Conservation (phyloP, 164 flowering plant genomes). For the Platanus orientalis region DNA sequence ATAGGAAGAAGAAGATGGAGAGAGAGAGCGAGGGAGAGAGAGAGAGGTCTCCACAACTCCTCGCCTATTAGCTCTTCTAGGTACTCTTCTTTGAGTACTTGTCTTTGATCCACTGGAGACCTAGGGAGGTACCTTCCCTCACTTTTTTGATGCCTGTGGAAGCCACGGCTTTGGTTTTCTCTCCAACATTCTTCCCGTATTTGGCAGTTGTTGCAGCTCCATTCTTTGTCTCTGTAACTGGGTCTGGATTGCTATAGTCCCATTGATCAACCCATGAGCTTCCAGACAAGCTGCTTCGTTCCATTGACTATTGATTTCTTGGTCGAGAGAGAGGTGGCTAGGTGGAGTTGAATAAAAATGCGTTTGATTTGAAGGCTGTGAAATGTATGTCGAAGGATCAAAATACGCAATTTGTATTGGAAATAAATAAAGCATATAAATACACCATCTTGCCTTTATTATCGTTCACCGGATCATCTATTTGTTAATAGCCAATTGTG, state of each 20-base stretch:
- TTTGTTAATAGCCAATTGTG: no score
- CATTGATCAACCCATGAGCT: conserved; percentile 88
- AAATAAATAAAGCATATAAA: no score
- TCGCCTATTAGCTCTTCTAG: conserved; percentile 33
- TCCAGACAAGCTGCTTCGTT: conserved; percentile 25
- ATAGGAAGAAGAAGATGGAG: no score
- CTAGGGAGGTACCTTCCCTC: conserved; percentile 56
- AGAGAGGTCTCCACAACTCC: no score
- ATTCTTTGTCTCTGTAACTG: conserved; percentile 12
- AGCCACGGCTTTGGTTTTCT: conserved; percentile 74
- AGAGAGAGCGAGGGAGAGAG: no score
- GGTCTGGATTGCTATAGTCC: conserved; percentile 43
- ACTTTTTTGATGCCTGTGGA: conserved; percentile 67
- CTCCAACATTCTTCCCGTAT: conserved; percentile 65
- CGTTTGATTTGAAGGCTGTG: no score
- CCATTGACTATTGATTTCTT: conserved; percentile 26
- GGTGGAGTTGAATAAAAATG: no score
- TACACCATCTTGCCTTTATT: no score
- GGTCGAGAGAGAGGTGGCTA: no score
- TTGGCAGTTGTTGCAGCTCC: conserved; percentile 23
- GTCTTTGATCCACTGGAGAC: conserved; percentile 73
- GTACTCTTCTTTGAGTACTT: conserved; percentile 64
- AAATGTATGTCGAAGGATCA: no score
- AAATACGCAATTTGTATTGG: no score
- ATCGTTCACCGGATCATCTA: no score